Base-by-base conservation (phyloP, 2,329 filamentous ascomycete species). In the Fusarium solani-melongenae region DNA sequence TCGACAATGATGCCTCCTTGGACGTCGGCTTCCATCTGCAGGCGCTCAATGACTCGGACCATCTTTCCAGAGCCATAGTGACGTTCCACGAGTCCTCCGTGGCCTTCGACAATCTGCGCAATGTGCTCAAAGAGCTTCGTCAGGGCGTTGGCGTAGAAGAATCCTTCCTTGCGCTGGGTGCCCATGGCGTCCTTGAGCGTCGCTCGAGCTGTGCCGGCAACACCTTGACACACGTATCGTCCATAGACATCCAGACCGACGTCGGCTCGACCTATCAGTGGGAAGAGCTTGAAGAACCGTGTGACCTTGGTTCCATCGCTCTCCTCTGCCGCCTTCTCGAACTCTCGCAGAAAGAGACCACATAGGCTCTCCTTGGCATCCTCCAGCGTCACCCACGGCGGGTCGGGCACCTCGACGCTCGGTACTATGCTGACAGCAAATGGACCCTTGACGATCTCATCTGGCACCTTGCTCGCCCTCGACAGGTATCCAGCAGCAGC, bases 51-150 rank as follows among this genome's bases (percentile, higher is more conserved):
- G 62, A 99, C 96, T 76, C 92, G 93, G 34, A 93, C 91, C 96
- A 99, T 99, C 86, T 95, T 96, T 39, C 96, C 94, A 17, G 89
- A 84, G 1, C 96, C 96, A 80, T 99, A 99, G 82, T 99, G 96
- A 55, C 94, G 91, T 84, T 98, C 95, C 1, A 99, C 96, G 10
- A 99, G 87, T 1, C 91, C 91, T 34, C 96, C 94, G 80, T 99
- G 96, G 2, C 93, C 92, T 78, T 98, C 96, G 24, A 99, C 92
- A 73, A 99, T 98, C 80, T 97, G 94, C 3, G 96, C 96, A 81
- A 99, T 98, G 82, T 99, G 96, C 82, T 98, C 96, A 80, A 99
- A 99, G 55, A 99, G 84, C 80, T 94, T 95, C 6, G 95, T 98
- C 71, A 99, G 85, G 3, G 94, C 92, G 82, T 93, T 96, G 46